Evolutionary conservation across 495 filamentous ascomycete genomes (phyloP), one percentile per base, ranked within the genome.

Genomic region (Penicillium herquei): DNA sequence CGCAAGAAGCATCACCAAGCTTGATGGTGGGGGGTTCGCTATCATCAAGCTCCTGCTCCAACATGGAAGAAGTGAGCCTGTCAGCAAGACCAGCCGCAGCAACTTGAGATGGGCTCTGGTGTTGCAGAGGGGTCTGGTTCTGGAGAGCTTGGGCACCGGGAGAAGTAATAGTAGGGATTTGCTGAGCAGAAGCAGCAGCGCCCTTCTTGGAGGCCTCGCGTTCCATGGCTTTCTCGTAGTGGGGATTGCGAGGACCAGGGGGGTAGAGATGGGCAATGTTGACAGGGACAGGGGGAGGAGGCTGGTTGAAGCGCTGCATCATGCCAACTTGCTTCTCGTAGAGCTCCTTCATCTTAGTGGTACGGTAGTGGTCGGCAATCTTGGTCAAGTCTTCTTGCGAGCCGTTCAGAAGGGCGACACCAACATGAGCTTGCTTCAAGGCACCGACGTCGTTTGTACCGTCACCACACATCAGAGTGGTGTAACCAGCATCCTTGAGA

Each of bases 371-470:
- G 58, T 98, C 93, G 12, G 87, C 85, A 58, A 99, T 99, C 64
- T 86, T 88, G 44, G 87, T 87, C 39, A 99, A 79, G 67, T 96
- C 94, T 3, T 96, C 87, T 65, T 85, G 86, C 2, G 94, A 93
- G 32, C 94, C 94, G 68, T 99, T 99, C 54, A 99, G 82, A 35
- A 99, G 85, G 11, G 94, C 94, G 59, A 98, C 90, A 66, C 94
- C 94, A 52, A 99, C 88, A 63, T 99, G 95, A 21, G 94, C 95
- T 78, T 99, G 94, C 80, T 99, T 99, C 66, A 99, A 76, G 33
- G 94, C 94, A 40, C 94, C 94, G 48, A 99, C 94, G 68, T 99
- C 94, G 66, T 99, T 99, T 47, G 94, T 99, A 56, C 94, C 94
- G 65, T 99, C 94, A 67, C 94, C 94, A 59, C 93, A 96, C 94